Percentiles rank a stretch among this genome's conserved stretches.
Evolutionary conservation across 352 stramenopile genomes (phyloP).

Genomic region (Phytophthora uliginosa): DNA sequence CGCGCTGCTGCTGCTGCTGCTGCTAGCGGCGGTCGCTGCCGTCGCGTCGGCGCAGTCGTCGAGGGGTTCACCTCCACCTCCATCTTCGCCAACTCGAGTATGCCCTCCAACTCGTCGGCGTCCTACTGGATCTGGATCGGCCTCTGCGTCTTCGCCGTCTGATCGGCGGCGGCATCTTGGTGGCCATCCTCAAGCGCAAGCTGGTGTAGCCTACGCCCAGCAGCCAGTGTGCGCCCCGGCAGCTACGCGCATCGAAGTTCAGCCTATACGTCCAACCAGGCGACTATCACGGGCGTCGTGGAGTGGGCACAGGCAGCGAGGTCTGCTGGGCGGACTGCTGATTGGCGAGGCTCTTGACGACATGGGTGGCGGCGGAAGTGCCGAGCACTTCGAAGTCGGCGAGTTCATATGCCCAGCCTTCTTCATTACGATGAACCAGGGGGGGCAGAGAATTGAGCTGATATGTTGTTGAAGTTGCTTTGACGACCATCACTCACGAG

Average conservation of each 20-base stretch:
- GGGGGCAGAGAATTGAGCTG: too few species aligned
- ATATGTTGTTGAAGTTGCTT: background rate
- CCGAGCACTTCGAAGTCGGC: slow-evolving; percentile 30
- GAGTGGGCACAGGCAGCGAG: slow-evolving; percentile 50
- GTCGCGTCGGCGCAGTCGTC: too few species aligned
- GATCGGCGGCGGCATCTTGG: slow-evolving; percentile 43
- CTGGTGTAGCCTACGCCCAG: slow-evolving; percentile 18
- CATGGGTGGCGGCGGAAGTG: slow-evolving; percentile 36
- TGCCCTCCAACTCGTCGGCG: slow-evolving; percentile 20
- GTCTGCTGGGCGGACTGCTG: slow-evolving; percentile 49
- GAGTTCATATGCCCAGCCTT: slow-evolving; percentile 22
- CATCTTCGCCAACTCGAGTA: too few species aligned
- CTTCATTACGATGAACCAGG: too few species aligned
- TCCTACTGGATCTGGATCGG: slow-evolving; percentile 45
- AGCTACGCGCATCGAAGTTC: slow-evolving; percentile 28
- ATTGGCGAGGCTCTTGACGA: slow-evolving; percentile 50
- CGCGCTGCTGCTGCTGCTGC: too few species aligned
- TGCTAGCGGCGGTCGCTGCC: too few species aligned
- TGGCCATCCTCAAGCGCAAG: slow-evolving; percentile 29
- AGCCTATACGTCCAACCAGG: slow-evolving; percentile 44
- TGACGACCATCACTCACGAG: slow-evolving; percentile 10
- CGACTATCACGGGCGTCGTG: slow-evolving; percentile 37
- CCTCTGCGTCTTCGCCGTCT: slow-evolving; percentile 46
- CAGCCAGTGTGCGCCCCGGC: slow-evolving; percentile 51
- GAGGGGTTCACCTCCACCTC: too few species aligned